Conservation (phyloP, 306 rosid genomes). For the Lablab purpureus region DNA sequence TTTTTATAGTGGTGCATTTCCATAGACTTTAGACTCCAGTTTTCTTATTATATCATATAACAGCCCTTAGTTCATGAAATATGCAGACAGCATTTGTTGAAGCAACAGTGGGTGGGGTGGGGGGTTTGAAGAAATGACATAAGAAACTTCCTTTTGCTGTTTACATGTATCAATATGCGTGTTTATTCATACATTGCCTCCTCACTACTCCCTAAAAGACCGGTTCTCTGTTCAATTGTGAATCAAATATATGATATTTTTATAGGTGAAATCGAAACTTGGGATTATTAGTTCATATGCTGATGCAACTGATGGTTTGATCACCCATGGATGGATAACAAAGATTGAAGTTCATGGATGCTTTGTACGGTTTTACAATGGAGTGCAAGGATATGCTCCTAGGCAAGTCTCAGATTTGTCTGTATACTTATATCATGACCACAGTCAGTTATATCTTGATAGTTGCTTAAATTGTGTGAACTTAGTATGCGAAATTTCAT, state of each 20-base stretch:
- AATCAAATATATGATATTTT: conserved; percentile 38
- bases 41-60: background rate
- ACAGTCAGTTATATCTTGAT: background rate
- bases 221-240: conserved; percentile 37
- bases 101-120: background rate
- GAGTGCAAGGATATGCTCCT: conserved; percentile 93
- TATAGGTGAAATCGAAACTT: conserved; percentile 89
- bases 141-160: background rate
- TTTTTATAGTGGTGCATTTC: background rate
- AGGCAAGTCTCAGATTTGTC: conserved; percentile 65
- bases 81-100: background rate
- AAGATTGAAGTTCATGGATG: conserved; percentile 92
- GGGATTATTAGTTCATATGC: conserved; percentile 78
- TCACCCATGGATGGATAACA: conserved; percentile 97
- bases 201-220: background rate
- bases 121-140: background rate
- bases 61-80: background rate
- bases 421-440: background rate
- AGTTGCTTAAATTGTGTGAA: conserved; percentile 16
- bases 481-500: background rate
- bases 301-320: conserved; percentile 80
- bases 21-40: background rate
- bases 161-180: background rate
- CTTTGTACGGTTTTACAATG: conserved; percentile 90
- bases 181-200: background rate